phyloP scores from a whole-genome alignment of 176 grass and related monocot genomes.

The Raddia guianensis region DNA sequence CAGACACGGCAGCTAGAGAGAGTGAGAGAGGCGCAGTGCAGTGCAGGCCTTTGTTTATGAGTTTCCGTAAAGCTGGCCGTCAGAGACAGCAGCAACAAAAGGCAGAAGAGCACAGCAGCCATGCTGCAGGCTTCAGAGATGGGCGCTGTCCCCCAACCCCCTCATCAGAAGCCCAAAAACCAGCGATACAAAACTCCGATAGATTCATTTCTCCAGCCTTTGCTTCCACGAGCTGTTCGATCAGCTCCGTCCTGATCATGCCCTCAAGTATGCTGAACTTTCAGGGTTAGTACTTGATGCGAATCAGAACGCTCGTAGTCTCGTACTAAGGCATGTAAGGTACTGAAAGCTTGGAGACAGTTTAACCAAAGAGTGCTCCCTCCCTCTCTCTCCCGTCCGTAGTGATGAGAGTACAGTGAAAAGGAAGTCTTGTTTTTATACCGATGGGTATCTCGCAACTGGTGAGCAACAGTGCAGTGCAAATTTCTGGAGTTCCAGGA shows the following conservation, averaged over 20 bases:
- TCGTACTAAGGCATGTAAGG: not conserved
- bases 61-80: conserved; percentile 75
- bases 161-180: not conserved
- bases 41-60: conserved; percentile 60
- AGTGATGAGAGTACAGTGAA: not conserved
- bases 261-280: not conserved
- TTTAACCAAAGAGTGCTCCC: not conserved
- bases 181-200: conserved; percentile 22
- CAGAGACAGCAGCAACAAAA: conserved; percentile 72
- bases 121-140: conserved; percentile 59
- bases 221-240: not conserved
- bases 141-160: conserved; percentile 33
- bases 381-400: not conserved
- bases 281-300: not conserved
- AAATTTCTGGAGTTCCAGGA: not conserved
- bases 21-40: not conserved
- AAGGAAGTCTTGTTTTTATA: not conserved
- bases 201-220: not conserved
- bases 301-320: not conserved
- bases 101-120: conserved; percentile 74
- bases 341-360: not conserved
- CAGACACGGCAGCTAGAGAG: not conserved
- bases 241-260: not conserved
- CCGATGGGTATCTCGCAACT: not conserved
- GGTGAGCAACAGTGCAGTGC: not conserved